These are phyloP conservation scores for Diaporthe ampelina DNA, from an alignment of 2,329 filamentous ascomycete species.

Conservation along the genomic window DNA sequence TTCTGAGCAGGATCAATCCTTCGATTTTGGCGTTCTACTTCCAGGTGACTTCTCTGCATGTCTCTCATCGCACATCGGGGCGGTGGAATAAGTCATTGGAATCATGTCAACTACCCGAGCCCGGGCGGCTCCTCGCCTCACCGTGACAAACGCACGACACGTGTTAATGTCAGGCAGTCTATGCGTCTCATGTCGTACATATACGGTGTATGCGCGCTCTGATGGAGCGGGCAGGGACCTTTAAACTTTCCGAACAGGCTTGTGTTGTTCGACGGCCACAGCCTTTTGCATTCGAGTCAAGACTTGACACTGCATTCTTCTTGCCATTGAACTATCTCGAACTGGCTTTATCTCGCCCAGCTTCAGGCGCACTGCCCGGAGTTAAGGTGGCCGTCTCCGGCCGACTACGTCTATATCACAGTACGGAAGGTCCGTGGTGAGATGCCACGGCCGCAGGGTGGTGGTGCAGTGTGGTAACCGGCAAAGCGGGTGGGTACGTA, in stretches of 20 bases:
- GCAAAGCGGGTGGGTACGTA: conserved; percentile 2
- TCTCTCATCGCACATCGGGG: background rate
- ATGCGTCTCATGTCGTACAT: conserved; percentile 12
- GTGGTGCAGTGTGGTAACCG: background rate
- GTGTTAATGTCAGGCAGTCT: background rate
- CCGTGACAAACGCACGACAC: background rate
- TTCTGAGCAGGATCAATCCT: background rate
- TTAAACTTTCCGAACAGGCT: background rate
- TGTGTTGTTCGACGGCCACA: background rate
- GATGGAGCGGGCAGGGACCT: background rate
- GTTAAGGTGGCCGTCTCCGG: background rate
- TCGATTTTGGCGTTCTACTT: no score
- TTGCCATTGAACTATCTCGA: background rate
- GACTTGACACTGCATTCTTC: background rate
- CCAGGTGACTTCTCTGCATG: background rate
- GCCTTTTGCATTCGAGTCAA: conserved; percentile 8
- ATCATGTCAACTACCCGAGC: background rate
- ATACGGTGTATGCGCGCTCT: background rate
- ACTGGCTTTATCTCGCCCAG: background rate
- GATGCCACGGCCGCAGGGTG: background rate
- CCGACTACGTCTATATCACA: background rate
- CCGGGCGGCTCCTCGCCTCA: background rate
- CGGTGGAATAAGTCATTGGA: background rate
- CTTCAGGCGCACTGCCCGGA: no score
- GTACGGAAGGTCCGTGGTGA: background rate